These are phyloP conservation scores for Vachellia collinsii DNA, from an alignment of 306 rosid genomes.

Conservation along the genomic window DNA sequence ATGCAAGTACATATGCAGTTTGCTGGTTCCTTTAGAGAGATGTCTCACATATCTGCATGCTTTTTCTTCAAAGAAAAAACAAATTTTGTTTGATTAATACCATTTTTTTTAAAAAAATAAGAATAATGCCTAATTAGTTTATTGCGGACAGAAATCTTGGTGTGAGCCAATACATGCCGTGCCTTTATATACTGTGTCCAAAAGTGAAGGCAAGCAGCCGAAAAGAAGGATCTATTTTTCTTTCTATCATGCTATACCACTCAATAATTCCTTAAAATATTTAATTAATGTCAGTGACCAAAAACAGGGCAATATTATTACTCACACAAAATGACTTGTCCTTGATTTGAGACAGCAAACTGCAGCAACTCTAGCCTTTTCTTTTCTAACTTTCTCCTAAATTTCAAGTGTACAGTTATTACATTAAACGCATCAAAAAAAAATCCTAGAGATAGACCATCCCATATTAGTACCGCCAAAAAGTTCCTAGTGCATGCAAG, in stretches of 20 bases:
- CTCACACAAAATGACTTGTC: slow-evolving; percentile 35
- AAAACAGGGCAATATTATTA: slow-evolving; percentile 25
- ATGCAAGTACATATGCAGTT: neutral
- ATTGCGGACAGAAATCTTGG: neutral
- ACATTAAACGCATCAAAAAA: slow-evolving; percentile 35
- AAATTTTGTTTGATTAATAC: neutral
- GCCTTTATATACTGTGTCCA: slow-evolving; percentile 46
- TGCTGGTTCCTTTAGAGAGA: neutral
- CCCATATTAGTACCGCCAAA: slow-evolving; percentile 35
- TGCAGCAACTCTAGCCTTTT: neutral
- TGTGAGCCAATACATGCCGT: neutral
- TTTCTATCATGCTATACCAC: slow-evolving; percentile 36
- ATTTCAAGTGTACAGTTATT: slow-evolving; percentile 42
- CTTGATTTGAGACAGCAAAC: slow-evolving; percentile 39
- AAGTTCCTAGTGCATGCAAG: slow-evolving; percentile 42
- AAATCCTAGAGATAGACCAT: slow-evolving; percentile 36
- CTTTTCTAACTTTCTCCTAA: slow-evolving; percentile 20
- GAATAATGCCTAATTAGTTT: neutral
- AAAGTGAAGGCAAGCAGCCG: slow-evolving; percentile 53
- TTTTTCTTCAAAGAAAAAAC: neutral
- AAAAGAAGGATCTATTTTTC: slow-evolving; percentile 41
- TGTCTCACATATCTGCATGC: neutral
- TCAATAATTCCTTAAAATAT: slow-evolving; percentile 28
- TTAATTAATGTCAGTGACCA: slow-evolving; percentile 11
- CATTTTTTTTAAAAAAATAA: neutral